A percentile compares a stretch with the other conserved stretches of the same genome.
Evolutionary conservation across 208 protist species (phyloP).

Genomic region (Wallacemonas rigidus): DNA sequence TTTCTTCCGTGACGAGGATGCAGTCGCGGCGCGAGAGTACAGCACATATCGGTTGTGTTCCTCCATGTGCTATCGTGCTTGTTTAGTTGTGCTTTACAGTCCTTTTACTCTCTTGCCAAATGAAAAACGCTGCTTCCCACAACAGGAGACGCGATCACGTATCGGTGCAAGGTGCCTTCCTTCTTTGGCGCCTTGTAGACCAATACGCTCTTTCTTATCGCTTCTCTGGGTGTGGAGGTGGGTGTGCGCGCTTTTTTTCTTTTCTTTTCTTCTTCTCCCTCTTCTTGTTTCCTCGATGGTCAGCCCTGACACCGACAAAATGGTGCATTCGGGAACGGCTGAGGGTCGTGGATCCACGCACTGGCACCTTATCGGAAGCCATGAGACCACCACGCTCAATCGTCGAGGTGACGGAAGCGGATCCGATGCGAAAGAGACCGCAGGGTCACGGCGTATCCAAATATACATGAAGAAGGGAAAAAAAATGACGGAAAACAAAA

Average conservation of each 20-base stretch:
- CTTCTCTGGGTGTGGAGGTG: neutral
- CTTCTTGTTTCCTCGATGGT: neutral
- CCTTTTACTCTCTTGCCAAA: neutral
- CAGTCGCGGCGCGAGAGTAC: neutral
- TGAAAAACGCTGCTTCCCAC: neutral
- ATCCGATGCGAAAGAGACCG: too few species aligned
- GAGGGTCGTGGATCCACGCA: too few species aligned
- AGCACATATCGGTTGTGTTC: neutral
- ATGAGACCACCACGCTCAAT: too few species aligned
- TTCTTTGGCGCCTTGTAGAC: neutral
- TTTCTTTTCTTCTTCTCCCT: neutral
- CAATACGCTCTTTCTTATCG: neutral
- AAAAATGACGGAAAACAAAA: constrained; percentile 3
- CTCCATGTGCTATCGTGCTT: too few species aligned
- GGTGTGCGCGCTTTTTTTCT: constrained; percentile 12
- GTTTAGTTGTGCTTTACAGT: neutral
- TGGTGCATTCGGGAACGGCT: too few species aligned
- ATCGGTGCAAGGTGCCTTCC: neutral
- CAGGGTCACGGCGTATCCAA: too few species aligned
- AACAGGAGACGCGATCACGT: neutral
- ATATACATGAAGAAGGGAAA: neutral
- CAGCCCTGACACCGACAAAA: too few species aligned
- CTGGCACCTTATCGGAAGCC: too few species aligned
- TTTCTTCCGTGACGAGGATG: neutral
- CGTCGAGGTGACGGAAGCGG: too few species aligned